Conservation (phyloP, 2,329 filamentous ascomycete genomes). For the Alternaria burnsii region DNA sequence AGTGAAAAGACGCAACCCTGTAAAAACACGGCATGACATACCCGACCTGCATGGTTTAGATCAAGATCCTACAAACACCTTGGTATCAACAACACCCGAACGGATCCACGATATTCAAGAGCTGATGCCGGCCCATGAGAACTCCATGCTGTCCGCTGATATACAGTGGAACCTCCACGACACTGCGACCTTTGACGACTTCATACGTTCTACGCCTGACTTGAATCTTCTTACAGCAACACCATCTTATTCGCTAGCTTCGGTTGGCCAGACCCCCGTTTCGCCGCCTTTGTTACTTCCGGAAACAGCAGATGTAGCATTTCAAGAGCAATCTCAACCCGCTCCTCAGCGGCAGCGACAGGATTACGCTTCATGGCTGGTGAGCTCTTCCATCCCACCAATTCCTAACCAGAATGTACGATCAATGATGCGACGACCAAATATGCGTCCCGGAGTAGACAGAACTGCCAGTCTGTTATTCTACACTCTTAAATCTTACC, state of each 20-base stretch:
- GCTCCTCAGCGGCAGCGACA: background rate
- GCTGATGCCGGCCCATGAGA: background rate
- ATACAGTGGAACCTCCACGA: background rate
- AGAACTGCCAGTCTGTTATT: slow-evolving; percentile 51
- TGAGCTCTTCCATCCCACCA: slow-evolving; percentile 29
- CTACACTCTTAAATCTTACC: slow-evolving; percentile 55
- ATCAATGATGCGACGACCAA: slow-evolving; percentile 40
- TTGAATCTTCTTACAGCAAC: background rate
- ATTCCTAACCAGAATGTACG: slow-evolving; percentile 28
- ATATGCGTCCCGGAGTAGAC: slow-evolving; percentile 36
- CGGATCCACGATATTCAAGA: background rate
- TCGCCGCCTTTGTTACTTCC: background rate
- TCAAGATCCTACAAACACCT: background rate
- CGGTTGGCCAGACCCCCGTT: background rate
- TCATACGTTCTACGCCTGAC: background rate
- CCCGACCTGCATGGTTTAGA: background rate
- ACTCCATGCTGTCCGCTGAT: background rate
- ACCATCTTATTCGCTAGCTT: background rate
- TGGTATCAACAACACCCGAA: background rate
- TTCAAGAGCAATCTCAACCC: background rate
- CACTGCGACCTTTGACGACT: background rate
- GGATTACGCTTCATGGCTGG: background rate
- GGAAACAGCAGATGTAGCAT: background rate
- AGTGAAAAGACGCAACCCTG: background rate
- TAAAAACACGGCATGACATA: background rate